phyloP scores from a whole-genome alignment of 2,329 filamentous ascomycete genomes.

The Ceratocystis destructans region DNA sequence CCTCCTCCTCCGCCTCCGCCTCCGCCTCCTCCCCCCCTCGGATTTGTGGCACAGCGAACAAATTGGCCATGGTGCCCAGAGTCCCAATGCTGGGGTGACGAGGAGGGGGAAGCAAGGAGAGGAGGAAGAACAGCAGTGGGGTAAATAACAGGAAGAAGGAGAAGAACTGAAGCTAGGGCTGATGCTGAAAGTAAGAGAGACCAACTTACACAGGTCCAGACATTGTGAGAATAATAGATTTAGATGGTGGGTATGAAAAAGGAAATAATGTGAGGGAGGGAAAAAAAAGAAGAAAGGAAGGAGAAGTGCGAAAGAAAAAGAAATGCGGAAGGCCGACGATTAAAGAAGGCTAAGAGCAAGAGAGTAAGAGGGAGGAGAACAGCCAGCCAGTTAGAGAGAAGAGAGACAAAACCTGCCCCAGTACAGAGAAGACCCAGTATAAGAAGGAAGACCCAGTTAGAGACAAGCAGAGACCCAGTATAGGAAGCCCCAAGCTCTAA shows the following conservation, averaged over 20 bases:
- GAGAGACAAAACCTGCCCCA: too few relatives aligned
- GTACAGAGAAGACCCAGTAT: background rate
- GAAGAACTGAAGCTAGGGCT: background rate
- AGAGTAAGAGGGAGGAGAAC: slow-evolving; percentile 8
- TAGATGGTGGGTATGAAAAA: background rate
- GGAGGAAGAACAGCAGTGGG: background rate
- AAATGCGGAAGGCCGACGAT: background rate
- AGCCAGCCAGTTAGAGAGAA: too few relatives aligned
- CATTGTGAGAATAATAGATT: slow-evolving; percentile 34
- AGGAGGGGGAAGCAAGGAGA: background rate
- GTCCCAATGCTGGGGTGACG: background rate
- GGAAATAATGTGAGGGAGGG: background rate
- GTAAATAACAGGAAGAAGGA: background rate
- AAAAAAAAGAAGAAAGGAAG: slow-evolving; percentile 4
- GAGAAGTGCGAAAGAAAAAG: slow-evolving; percentile 1
- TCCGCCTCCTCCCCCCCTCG: too few relatives aligned
- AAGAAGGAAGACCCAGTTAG: background rate
- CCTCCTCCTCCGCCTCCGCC: too few relatives aligned
- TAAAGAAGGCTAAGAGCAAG: slow-evolving; percentile 1
- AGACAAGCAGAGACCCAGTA: background rate
- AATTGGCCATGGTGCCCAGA: background rate
- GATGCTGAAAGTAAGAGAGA: slow-evolving; percentile 1
- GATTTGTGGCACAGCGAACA: too few relatives aligned
- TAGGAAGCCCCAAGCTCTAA: slow-evolving; percentile 15
- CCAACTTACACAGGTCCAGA: slow-evolving; percentile 54